A percentile compares a stretch with the other conserved stretches of the same genome.
Conservation (phyloP, 2,329 filamentous ascomycete species). For the Diaporthe ilicicola region DNA sequence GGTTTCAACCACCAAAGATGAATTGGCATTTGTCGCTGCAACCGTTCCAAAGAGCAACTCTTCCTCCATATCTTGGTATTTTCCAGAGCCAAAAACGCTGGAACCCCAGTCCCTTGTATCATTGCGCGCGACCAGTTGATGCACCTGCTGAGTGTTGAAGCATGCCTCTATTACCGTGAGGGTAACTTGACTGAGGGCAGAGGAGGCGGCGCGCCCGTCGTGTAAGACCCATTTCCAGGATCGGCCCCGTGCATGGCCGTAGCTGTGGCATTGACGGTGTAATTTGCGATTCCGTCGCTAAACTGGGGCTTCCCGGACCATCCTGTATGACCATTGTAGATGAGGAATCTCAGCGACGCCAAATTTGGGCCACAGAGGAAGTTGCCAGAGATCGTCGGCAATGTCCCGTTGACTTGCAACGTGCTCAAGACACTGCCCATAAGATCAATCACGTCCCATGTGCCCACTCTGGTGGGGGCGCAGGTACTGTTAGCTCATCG, state of each 20-base stretch:
- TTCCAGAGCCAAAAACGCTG: too few species aligned
- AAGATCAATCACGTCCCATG: conserved; percentile 21
- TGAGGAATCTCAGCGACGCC: not conserved
- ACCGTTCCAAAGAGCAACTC: too few species aligned
- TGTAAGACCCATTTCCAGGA: not conserved
- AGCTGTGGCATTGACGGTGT: not conserved
- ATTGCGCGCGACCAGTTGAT: too few species aligned
- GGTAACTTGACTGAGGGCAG: not conserved
- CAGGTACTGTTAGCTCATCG: not conserved
- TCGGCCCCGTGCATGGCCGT: not conserved
- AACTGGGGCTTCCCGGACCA: not conserved
- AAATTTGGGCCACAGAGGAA: conserved; percentile 16
- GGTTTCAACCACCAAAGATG: too few species aligned
- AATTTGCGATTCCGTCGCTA: not conserved
- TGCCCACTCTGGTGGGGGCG: not conserved
- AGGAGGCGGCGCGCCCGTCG: not conserved
- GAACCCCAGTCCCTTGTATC: too few species aligned
- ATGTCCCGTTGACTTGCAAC: not conserved
- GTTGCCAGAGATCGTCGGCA: not conserved
- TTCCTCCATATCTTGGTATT: too few species aligned
- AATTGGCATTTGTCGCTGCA: too few species aligned
- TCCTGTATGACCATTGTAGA: conserved; percentile 28
- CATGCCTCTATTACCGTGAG: too few species aligned
- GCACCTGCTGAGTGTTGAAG: too few species aligned
- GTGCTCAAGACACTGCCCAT: not conserved